A percentile compares a stretch with the other conserved stretches of the same genome.
Evolutionary conservation across 2,329 filamentous ascomycete genomes (phyloP).

Genomic region (Colletotrichum endophyticum): DNA sequence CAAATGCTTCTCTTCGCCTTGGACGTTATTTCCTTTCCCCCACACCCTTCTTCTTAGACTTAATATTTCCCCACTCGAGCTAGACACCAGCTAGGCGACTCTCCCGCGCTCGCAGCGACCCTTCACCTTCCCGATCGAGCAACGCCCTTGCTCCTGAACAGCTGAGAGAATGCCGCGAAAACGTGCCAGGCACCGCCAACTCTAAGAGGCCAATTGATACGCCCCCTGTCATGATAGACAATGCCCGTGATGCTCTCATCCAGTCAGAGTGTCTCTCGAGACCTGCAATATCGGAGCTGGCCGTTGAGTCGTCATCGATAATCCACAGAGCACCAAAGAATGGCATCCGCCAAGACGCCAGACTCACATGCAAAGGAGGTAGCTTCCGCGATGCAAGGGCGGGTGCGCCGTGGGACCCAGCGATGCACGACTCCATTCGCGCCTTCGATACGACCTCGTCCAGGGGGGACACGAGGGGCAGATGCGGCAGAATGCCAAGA

Average conservation of each 20-base stretch:
- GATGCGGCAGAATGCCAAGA: neutral
- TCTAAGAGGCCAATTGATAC: constrained; percentile 25
- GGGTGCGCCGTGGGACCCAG: constrained; percentile 4
- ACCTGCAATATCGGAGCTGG: constrained; percentile 13
- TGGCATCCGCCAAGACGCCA: neutral
- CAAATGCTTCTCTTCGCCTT: neutral
- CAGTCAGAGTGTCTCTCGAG: neutral
- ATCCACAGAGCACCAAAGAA: neutral
- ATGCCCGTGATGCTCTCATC: neutral
- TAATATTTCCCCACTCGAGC: neutral
- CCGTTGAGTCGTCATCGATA: constrained; percentile 1
- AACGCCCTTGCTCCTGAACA: neutral
- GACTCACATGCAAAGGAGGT: constrained; percentile 4
- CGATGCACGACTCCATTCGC: neutral
- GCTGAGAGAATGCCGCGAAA: constrained; percentile 3
- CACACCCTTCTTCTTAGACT: neutral
- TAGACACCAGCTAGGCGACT: constrained; percentile 14
- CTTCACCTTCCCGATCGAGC: constrained; percentile 18
- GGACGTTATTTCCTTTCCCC: neutral
- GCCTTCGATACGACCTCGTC: neutral
- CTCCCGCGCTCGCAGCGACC: constrained; percentile 4
- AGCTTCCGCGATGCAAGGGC: constrained; percentile 15
- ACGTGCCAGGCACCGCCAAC: constrained; percentile 21
- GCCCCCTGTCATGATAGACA: constrained; percentile 12
- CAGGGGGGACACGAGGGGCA: neutral